These are phyloP conservation scores for Leccinum boreale DNA, from an alignment of 768 basidiomycete species.

Conservation along the genomic window DNA sequence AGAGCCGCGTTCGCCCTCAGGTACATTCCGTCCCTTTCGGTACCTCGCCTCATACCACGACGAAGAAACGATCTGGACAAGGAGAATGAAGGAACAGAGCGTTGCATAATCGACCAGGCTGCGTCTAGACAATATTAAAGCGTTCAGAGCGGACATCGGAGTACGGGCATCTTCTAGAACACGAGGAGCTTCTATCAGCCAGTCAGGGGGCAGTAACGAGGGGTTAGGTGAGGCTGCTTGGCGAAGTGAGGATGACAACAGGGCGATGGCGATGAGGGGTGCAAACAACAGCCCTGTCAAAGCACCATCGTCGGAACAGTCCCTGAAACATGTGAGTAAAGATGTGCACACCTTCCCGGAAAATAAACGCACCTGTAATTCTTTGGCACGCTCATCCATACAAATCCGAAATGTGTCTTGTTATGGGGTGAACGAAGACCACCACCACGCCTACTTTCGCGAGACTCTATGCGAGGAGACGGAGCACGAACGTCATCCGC, in stretches of 20 bases:
- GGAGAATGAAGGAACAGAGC: conserved; percentile 73
- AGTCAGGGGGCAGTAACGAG: conserved; percentile 50
- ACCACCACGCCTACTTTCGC: conserved; percentile 42
- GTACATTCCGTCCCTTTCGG: conserved; percentile 37
- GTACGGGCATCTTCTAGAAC: conserved; percentile 44
- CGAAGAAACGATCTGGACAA: conserved; percentile 77
- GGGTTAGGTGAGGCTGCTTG: conserved; percentile 28
- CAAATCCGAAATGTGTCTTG: conserved; percentile 60
- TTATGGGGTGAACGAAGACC: conserved; percentile 26
- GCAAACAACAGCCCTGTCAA: conserved; percentile 81
- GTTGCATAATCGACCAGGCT: conserved; percentile 77
- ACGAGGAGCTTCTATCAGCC: conserved; percentile 77
- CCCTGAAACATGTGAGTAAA: conserved; percentile 42
- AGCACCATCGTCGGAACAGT: conserved; percentile 82
- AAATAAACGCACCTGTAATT: conserved; percentile 63
- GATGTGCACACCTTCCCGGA: background rate
- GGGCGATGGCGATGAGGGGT: conserved; percentile 71
- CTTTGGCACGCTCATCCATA: conserved; percentile 91
- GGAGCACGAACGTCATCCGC: conserved; percentile 22
- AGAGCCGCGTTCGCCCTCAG: conserved; percentile 69
- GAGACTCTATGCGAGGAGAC: conserved; percentile 47
- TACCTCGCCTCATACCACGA: conserved; percentile 66
- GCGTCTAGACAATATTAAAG: conserved; percentile 66
- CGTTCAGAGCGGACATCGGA: conserved; percentile 45
- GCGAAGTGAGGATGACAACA: conserved; percentile 55